phyloP scores from a whole-genome alignment of 2,329 filamentous ascomycete species.

The Scedosporium dehoogii region DNA sequence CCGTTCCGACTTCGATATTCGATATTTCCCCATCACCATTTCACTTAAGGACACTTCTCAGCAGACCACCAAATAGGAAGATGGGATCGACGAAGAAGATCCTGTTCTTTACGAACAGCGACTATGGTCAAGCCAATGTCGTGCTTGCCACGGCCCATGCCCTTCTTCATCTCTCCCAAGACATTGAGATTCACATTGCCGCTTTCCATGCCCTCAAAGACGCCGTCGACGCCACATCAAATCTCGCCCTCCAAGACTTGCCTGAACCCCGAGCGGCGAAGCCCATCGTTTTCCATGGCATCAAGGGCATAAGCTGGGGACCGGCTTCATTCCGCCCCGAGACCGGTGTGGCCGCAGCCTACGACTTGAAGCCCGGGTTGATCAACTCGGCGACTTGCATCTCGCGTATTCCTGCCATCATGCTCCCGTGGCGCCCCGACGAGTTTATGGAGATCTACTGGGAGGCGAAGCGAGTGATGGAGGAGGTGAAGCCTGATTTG shows the following conservation, averaged over 20 bases:
- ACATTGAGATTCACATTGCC: conserved; percentile 32
- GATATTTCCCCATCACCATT: too few species aligned
- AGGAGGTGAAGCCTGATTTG: conserved; percentile 25
- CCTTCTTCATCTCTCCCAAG: conserved; percentile 20
- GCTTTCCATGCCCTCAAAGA: conserved; percentile 26
- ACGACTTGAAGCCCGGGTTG: conserved; percentile 4
- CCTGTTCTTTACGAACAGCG: conserved; percentile 33
- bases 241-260: background rate
- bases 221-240: background rate
- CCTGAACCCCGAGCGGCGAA: background rate
- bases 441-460: conserved; percentile 30
- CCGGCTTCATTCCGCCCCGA: background rate
- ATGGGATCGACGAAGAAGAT: conserved; percentile 14
- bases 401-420: background rate
- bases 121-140: conserved; percentile 36
- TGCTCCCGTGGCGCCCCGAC: background rate
- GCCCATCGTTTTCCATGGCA: conserved; percentile 18
- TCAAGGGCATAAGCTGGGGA: conserved; percentile 12
- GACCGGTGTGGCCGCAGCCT: background rate
- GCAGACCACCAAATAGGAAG: background rate
- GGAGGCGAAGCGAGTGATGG: conserved; percentile 24
- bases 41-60: too few species aligned
- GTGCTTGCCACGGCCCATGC: conserved; percentile 31
- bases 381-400: background rate
- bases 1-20: too few species aligned